Evolutionary conservation across 2,329 filamentous ascomycete species (phyloP).

Genomic region (Microcyclospora pomicola): DNA sequence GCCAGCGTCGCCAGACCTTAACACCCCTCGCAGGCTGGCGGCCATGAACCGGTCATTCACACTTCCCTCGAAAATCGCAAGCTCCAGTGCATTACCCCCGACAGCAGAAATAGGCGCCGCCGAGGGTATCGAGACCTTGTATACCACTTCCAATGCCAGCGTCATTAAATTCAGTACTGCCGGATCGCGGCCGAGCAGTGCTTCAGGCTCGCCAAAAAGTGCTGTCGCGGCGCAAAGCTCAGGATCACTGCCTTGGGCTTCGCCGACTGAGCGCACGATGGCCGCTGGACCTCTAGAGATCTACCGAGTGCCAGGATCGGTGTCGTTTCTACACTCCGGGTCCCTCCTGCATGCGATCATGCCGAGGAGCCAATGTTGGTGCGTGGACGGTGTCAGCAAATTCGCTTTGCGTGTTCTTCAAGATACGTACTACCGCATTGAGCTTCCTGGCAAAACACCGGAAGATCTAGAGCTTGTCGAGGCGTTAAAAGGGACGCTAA

Average conservation of each 20-base stretch:
- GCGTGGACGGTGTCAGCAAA: conserved; percentile 67
- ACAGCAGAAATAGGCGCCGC: conserved; percentile 23
- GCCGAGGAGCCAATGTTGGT: conserved; percentile 87
- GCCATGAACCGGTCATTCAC: conserved; percentile 34
- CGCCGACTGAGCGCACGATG: conserved; percentile 65
- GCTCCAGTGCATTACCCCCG: conserved; percentile 17
- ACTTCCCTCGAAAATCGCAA: conserved; percentile 28
- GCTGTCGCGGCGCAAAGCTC: conserved; percentile 21
- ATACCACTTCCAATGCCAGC: conserved; percentile 57
- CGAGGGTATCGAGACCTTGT: conserved; percentile 53
- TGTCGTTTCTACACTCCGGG: conserved; percentile 78
- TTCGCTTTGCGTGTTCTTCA: conserved; percentile 78
- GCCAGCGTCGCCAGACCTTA: no score
- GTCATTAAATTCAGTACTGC: conserved; percentile 50
- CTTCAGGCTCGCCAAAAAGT: conserved; percentile 21
- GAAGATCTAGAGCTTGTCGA: conserved; percentile 52
- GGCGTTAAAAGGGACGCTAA: conserved; percentile 55
- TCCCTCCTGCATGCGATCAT: conserved; percentile 74
- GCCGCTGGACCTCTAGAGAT: conserved; percentile 69
- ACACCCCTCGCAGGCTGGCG: no score
- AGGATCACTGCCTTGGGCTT: conserved; percentile 56
- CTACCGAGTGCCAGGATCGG: conserved; percentile 72
- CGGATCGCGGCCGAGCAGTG: conserved; percentile 16
- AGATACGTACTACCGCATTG: conserved; percentile 81
- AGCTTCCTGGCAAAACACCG: conserved; percentile 53